Conservation (phyloP, 2,329 filamentous ascomycete genomes). For the Dactylella cylindrospora region DNA sequence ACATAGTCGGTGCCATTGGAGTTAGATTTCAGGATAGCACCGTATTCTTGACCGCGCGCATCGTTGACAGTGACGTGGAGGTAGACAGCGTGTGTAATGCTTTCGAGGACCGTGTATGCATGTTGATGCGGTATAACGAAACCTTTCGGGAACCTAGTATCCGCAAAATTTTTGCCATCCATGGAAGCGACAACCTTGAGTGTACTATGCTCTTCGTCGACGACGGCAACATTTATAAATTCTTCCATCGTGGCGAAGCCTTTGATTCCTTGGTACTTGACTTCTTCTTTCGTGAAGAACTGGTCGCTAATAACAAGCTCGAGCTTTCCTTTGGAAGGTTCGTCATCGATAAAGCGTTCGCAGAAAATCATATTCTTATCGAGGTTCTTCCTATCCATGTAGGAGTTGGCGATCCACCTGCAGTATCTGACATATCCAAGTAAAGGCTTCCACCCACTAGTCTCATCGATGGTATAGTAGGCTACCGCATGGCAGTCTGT, state of each 20-base stretch:
- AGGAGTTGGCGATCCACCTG: conserved; percentile 69
- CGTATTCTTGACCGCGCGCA: conserved; percentile 67
- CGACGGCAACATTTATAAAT: conserved; percentile 85
- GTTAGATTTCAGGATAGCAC: conserved; percentile 94
- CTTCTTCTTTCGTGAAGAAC: conserved; percentile 65
- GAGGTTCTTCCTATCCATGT: conserved; percentile 56
- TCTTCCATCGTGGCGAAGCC: conserved; percentile 94
- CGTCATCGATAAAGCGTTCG: conserved; percentile 64
- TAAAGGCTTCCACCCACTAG: conserved; percentile 74
- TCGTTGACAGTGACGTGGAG: conserved; percentile 82
- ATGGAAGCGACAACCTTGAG: conserved; percentile 79
- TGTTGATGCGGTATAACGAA: conserved; percentile 76
- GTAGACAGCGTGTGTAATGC: conserved; percentile 91
- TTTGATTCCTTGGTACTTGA: conserved; percentile 70
- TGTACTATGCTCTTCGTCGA: conserved; percentile 65
- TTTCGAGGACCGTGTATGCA: conserved; percentile 90
- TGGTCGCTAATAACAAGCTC: conserved; percentile 76
- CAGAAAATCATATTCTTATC: conserved; percentile 62
- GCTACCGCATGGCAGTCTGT: conserved; percentile 71
- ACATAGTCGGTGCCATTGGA: conserved; percentile 97
- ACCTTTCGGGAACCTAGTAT: conserved; percentile 81
- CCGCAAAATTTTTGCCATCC: conserved; percentile 78
- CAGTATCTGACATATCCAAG: conserved; percentile 76
- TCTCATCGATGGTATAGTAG: conserved; percentile 75
- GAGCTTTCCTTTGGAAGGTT: conserved; percentile 64